Percentiles rank a stretch among this genome's conserved stretches.
Conservation (phyloP, 192 early-diverging fungal genomes). For the Chytriomyces hyalinus region DNA sequence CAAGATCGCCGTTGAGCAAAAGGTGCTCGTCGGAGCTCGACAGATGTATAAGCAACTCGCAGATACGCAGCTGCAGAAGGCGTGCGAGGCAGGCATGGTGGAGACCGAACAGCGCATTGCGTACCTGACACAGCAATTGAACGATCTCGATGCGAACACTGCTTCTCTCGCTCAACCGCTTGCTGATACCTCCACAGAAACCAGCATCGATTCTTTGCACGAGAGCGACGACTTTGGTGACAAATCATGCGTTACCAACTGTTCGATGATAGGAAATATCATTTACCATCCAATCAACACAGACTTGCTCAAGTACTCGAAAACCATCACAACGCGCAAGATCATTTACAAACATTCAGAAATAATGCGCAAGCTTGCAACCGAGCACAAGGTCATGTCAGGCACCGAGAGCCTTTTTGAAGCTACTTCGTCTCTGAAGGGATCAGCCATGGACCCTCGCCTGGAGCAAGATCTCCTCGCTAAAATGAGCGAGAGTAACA, state of each 20-base stretch:
- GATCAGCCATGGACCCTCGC: not conserved
- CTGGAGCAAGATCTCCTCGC: constrained; percentile 38
- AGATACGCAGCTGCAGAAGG: not conserved
- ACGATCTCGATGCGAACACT: not conserved
- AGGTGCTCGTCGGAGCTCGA: not conserved
- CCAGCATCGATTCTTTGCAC: too few relatives aligned
- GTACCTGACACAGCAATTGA: not conserved
- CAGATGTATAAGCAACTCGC: not conserved
- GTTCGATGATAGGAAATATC: too few relatives aligned
- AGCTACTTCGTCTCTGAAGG: constrained; percentile 25
- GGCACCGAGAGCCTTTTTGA: constrained; percentile 73
- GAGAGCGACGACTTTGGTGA: too few relatives aligned
- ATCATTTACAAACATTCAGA: constrained; percentile 48
- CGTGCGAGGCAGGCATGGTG: not conserved
- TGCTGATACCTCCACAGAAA: too few relatives aligned
- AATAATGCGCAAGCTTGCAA: constrained; percentile 87
- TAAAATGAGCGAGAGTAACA: constrained; percentile 44
- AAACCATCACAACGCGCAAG: not conserved
- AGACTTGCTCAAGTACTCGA: not conserved
- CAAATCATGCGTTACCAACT: too few relatives aligned
- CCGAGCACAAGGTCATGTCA: constrained; percentile 85
- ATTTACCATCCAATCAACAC: not conserved
- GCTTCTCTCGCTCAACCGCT: not conserved
- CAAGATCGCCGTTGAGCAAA: not conserved
- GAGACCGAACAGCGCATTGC: not conserved